Evolutionary conservation across 352 stramenopile species (phyloP).

Genomic region (Pythium dissotocum): DNA sequence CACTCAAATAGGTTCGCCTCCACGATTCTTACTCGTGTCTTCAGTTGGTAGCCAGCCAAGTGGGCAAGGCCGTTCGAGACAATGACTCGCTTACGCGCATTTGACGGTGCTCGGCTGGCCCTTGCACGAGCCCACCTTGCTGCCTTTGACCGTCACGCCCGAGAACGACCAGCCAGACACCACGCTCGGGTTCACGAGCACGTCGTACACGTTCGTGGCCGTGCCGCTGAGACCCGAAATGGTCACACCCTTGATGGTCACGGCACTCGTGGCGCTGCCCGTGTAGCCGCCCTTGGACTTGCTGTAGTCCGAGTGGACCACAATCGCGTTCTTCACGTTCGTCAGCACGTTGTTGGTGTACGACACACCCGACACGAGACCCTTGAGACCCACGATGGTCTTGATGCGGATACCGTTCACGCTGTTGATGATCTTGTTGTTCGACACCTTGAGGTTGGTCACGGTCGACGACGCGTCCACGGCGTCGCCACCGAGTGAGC

Average conservation of each 20-base stretch:
- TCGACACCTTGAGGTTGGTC: constrained; percentile 22
- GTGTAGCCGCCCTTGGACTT: constrained; percentile 37
- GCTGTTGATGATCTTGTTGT: constrained; percentile 38
- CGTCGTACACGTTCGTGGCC: constrained; percentile 39
- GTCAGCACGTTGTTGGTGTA: constrained; percentile 32
- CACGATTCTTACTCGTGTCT: too few species aligned
- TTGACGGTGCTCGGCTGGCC: neutral
- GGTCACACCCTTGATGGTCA: constrained; percentile 30
- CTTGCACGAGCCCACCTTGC: constrained; percentile 1
- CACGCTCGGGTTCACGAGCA: constrained; percentile 27
- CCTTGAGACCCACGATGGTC: constrained; percentile 31
- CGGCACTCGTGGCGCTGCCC: constrained; percentile 24
- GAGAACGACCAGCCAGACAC: constrained; percentile 13
- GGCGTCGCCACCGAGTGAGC: constrained; percentile 29
- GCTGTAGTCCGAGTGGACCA: constrained; percentile 41
- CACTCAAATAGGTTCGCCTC: too few species aligned
- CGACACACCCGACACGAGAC: constrained; percentile 21
- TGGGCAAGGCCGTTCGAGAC: too few species aligned
- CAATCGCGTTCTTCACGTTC: constrained; percentile 34
- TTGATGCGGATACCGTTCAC: constrained; percentile 43
- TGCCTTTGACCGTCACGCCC: constrained; percentile 4
- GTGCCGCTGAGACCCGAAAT: constrained; percentile 29
- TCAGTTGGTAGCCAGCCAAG: too few species aligned
- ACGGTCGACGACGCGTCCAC: constrained; percentile 28
- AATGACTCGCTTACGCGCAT: neutral